phyloP scores from a whole-genome alignment of 345 rosid genomes.

The Cardiospermum halicacabum region DNA sequence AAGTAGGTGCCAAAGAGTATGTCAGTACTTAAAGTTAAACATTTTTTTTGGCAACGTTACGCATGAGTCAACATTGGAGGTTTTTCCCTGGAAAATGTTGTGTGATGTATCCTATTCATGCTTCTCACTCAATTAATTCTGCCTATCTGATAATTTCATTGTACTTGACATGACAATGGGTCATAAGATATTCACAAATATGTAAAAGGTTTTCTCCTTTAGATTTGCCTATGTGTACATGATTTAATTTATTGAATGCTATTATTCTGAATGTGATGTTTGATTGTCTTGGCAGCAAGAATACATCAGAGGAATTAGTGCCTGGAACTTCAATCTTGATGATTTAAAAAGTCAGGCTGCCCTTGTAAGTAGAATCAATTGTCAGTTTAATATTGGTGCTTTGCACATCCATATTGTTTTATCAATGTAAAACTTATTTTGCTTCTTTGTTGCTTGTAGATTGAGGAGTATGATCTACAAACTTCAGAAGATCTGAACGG shows the following conservation, averaged over 20 bases:
- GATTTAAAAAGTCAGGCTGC: conserved; percentile 95
- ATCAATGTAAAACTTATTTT: not conserved
- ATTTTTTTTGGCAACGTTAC: no score
- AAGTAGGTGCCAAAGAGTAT: not conserved
- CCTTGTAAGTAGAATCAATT: conserved; percentile 46
- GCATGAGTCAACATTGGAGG: not conserved
- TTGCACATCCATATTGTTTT: not conserved
- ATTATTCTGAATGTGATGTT: conserved; percentile 10
- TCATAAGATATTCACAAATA: no score
- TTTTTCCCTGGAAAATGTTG: not conserved
- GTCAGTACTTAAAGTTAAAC: not conserved
- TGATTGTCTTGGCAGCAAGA: conserved; percentile 71
- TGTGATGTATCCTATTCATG: not conserved
- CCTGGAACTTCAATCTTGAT: conserved; percentile 97
- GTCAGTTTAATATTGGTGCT: not conserved
- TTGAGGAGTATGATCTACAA: conserved; percentile 57
- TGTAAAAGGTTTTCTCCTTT: no score
- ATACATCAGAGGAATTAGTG: conserved; percentile 89
- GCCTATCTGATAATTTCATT: not conserved
- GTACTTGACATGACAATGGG: not conserved
- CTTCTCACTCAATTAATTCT: not conserved
- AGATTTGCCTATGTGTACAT: not conserved
- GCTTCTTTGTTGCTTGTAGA: conserved; percentile 43
- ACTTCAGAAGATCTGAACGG: conserved; percentile 47
- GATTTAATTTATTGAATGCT: conserved; percentile 8